A percentile compares a stretch with the other conserved stretches of the same genome.
Evolutionary conservation across 306 rosid genomes (phyloP).

Genomic region (Rosa lucieae): DNA sequence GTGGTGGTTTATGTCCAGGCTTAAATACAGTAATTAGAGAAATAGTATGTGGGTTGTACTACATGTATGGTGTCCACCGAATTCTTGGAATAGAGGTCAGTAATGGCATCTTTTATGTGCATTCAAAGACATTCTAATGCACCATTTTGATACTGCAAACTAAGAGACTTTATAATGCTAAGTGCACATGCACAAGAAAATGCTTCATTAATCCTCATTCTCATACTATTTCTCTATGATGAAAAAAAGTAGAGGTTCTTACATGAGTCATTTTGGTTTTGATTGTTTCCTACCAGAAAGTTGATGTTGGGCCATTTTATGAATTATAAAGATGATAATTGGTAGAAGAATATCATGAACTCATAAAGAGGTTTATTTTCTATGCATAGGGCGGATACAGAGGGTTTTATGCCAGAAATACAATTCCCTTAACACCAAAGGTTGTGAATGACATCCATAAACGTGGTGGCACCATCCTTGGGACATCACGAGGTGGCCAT

Average conservation of each 20-base stretch:
- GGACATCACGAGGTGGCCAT: constrained; percentile 55
- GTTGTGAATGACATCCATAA: constrained; percentile 54
- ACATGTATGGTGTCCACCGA: constrained; percentile 53
- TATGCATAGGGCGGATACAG: constrained; percentile 52
- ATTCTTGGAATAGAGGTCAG: constrained; percentile 54
- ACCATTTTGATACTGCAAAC: not conserved
- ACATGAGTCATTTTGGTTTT: not conserved
- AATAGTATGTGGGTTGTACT: constrained; percentile 54
- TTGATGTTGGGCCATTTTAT: not conserved
- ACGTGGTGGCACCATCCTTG: constrained; percentile 66
- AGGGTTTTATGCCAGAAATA: constrained; percentile 54
- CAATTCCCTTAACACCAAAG: constrained; percentile 47
- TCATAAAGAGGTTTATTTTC: not conserved
- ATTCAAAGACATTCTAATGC: not conserved
- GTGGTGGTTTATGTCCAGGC: constrained; percentile 63
- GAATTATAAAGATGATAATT: not conserved
- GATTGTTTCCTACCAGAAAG: not conserved
- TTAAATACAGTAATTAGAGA: constrained; percentile 58
- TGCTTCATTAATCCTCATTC: not conserved
- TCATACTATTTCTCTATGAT: not conserved
- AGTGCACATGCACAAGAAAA: not conserved
- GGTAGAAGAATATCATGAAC: not conserved
- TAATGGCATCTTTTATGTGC: not conserved
- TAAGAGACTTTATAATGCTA: not conserved
- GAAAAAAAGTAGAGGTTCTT: not conserved